A percentile compares a stretch with the other conserved stretches of the same genome.
Conservation (phyloP, 306 rosid species). For the Quercus engelmannii region DNA sequence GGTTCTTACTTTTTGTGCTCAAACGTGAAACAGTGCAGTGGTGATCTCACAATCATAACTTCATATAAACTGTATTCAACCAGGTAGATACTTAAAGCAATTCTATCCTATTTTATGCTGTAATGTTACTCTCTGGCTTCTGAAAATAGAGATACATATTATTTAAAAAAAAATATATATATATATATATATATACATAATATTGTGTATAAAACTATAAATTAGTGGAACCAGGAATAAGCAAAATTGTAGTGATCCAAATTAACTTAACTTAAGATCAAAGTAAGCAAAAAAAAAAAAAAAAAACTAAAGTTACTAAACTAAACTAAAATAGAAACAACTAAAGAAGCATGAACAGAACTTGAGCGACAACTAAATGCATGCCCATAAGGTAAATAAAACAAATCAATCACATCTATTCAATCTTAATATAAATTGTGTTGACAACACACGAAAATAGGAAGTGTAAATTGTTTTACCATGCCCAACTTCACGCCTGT, state of each 20-base stretch:
- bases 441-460: neutral
- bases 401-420: neutral
- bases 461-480: conserved; percentile 48
- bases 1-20: neutral
- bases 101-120: neutral
- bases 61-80: neutral
- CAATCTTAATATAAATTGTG: neutral
- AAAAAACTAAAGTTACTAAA: too few relatives aligned
- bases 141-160: neutral
- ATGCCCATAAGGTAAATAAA: neutral
- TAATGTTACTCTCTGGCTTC: neutral
- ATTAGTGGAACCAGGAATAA: neutral
- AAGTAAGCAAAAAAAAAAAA: too few relatives aligned
- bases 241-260: neutral
- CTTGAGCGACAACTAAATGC: neutral
- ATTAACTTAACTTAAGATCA: neutral
- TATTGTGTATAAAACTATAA: too few relatives aligned
- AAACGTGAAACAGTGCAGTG: neutral
- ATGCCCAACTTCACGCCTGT: conserved; percentile 99
- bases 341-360: neutral
- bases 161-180: neutral
- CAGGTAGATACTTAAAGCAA: neutral
- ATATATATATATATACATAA: neutral
- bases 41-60: neutral
- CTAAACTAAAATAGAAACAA: neutral